These are phyloP conservation scores for Exophiala oligosperma DNA, from an alignment of 2,329 filamentous ascomycete species.

Conservation along the genomic window DNA sequence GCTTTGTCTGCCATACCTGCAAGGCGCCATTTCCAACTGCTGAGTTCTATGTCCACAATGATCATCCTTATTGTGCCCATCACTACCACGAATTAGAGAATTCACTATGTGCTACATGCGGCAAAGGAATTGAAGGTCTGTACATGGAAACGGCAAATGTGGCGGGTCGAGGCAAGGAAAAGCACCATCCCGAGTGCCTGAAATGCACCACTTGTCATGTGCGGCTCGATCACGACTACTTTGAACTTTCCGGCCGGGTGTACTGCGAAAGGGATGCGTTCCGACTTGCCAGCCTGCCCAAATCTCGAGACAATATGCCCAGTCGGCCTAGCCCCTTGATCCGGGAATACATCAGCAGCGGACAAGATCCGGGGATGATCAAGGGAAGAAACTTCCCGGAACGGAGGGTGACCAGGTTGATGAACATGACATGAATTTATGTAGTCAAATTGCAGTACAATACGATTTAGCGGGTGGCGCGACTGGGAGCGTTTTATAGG, in stretches of 20 bases:
- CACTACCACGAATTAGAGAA: slow-evolving; percentile 93
- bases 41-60: slow-evolving; percentile 87
- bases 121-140: slow-evolving; percentile 85
- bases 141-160: slow-evolving; percentile 77
- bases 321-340: slow-evolving; percentile 29
- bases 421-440: slow-evolving; percentile 36
- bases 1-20: slow-evolving; percentile 90
- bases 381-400: slow-evolving; percentile 47
- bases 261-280: slow-evolving; percentile 89
- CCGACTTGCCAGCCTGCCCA: slow-evolving; percentile 35
- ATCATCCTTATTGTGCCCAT: slow-evolving; percentile 84
- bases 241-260: slow-evolving; percentile 75
- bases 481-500: neutral
- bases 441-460: slow-evolving; percentile 3
- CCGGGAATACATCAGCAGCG: slow-evolving; percentile 30
- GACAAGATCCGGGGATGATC: slow-evolving; percentile 25
- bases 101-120: slow-evolving; percentile 78
- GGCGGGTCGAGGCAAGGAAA: slow-evolving; percentile 48
- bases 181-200: slow-evolving; percentile 87
- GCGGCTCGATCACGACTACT: slow-evolving; percentile 80
- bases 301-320: slow-evolving; percentile 28
- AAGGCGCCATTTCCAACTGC: slow-evolving; percentile 76
- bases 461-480: neutral
- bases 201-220: slow-evolving; percentile 72
- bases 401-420: slow-evolving; percentile 49